Evolutionary conservation across 441 rosid genomes (phyloP), one percentile per base, ranked within the genome.

Genomic region (Metrosideros polymorpha): DNA sequence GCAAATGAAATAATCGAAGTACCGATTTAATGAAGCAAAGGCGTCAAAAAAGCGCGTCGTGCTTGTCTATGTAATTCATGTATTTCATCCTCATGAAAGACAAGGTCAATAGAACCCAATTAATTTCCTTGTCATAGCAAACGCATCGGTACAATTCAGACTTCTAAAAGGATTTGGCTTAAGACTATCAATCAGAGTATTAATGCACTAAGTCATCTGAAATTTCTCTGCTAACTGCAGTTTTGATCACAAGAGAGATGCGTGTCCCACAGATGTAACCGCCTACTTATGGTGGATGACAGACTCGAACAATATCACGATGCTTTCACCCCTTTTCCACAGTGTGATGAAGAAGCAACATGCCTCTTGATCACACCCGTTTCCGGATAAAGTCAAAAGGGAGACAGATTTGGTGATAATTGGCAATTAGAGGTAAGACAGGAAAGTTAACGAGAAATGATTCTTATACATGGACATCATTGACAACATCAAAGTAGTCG

Each of bases 1-100:
- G 95, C 95, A 66, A 86, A 91, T 90, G 99, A 96, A 93, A 89
- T 96, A 85, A 89, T 92, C 85, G 95, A 95, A 95, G 95, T 95
- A 76, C 97, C 99, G 55, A 88, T 94, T 85, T 96, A 89, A 93
- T 6, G 15, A 71, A 71, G 47, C 79, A 12, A 6, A 39, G n/a
- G 25, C 15, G 8, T 12, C 79, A 3, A 22, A 39, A 66, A 39
- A 71, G 47, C 22, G 47, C 47, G 1, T 71, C 39, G 47, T 39
- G 10, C 79, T 39, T 71, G 47, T 71, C 79, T 39, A 35, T 71
- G 79, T 71, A 22, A 71, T 71, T 9, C 17, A 39, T 39, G 79
- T 22, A 17, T 63, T 30, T 63, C 43, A 19, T 63, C 55, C 76
- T 63, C 12, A 30, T 17, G 4, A 18, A 32, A 63, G 42, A 17